Evolutionary conservation across 2,329 filamentous ascomycete species (phyloP), one percentile per base, ranked within the genome.

Genomic region (Paecilomyces dactylethromorphus): DNA sequence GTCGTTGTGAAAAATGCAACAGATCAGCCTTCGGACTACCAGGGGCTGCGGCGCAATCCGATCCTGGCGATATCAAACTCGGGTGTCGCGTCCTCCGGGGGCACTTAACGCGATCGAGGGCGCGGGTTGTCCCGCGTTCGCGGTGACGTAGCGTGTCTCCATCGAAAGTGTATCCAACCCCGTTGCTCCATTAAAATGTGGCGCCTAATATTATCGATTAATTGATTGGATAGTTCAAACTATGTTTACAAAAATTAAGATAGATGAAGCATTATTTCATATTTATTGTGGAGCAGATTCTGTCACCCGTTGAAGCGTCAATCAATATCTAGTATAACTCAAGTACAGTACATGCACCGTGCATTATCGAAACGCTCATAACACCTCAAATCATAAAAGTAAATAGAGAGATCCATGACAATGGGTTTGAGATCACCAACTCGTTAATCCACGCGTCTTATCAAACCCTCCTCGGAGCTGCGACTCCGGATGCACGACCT

Each of bases 391-490:
- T 29, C 26, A 29, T 29, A 29, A 29, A 29, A 29, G 4, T 5
- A 29, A 29, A 29, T 7, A 29, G 26, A 45, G 29, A 32, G 12
- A 12, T 10, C 49, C 18, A 50, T 26, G 32, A 21, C 7, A 7
- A 29, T 29, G 26, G 26, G 5, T 29, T 29, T 11, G 4, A 3
- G 11, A 59, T 69, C 57, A 75, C 73, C 73, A 75, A 61, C 92
- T 96, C 70, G 90, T 84, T 66, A 95, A 59, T 6, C 89, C 88
- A 69, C 81, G 89, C 52, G 76, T 78, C 53, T 90, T 80, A 77
- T 96, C 90, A 74, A 96, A 96, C 0, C 92, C 92, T 12, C 90
- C 92, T 60, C 92, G 79, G 62, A 97, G 75, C 78, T 96, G 91
- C 50, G 81, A 83, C 69, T 89, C 89, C 0, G 91, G 90, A 79